phyloP scores from a whole-genome alignment of 305 asterid genomes.

The Euphrasia arctica region DNA sequence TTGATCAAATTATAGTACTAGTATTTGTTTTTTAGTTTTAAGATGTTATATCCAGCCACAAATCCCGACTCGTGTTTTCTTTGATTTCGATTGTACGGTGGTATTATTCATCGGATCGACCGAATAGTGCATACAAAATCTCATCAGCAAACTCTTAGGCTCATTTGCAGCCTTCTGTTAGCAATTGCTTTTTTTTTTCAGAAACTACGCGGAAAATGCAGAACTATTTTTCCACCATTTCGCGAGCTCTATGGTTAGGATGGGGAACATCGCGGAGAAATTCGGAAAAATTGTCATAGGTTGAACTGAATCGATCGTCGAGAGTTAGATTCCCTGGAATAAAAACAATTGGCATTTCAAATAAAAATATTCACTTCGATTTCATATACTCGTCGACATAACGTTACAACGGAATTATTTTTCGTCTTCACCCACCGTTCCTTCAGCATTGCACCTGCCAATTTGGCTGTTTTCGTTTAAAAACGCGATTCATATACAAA shows the following conservation, averaged over 20 bases:
- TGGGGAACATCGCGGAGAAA: constrained; percentile 57
- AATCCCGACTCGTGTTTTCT: no score
- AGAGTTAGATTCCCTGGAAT: no score
- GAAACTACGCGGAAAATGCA: constrained; percentile 56
- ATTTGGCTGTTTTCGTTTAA: no score
- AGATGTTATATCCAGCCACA: not conserved
- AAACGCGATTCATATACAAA: not conserved
- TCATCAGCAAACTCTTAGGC: constrained; percentile 12
- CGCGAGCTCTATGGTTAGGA: constrained; percentile 72
- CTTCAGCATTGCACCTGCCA: no score
- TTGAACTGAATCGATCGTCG: no score
- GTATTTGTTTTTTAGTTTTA: no score
- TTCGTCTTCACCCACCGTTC: no score
- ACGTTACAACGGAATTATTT: no score
- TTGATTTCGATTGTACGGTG: not conserved
- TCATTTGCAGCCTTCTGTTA: constrained; percentile 27
- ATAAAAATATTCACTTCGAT: no score
- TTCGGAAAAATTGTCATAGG: constrained; percentile 57
- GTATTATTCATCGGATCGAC: no score
- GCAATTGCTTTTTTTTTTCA: not conserved
- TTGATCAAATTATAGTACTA: not conserved
- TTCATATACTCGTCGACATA: no score
- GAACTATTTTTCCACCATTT: constrained; percentile 64
- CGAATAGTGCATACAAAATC: constrained; percentile 3
- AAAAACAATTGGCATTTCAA: no score